Evolutionary conservation across 495 filamentous ascomycete genomes (phyloP), one percentile per base, ranked within the genome.

Genomic region (Daldinia caldariorum): DNA sequence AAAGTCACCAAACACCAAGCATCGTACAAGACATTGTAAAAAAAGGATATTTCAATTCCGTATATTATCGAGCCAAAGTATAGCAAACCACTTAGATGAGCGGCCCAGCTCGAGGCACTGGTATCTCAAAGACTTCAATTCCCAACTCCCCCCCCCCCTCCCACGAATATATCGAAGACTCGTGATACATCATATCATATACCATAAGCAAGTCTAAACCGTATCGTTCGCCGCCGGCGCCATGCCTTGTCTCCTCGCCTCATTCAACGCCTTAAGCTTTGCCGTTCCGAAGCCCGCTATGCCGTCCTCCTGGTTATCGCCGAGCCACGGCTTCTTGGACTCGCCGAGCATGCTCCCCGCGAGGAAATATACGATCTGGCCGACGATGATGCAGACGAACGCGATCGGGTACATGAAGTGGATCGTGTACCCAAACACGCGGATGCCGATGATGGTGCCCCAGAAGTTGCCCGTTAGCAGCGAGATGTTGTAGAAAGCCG

Each of bases 381-480:
- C 94, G 7, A 93, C 38, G 63, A 98, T 89, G 74, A 99, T 97
- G 69, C 91, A 81, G 12, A 95, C 91, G 79, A 99, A 98, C 26
- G 95, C 95, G 76, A 97, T 91, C 2, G 95, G 95, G 79, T 99
- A 99, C 84, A 97, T 84, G 84, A 88, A 97, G 79, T 95, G 91
- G 63, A 99, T 88, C 16, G 79, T 77, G 67, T 91, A 88, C 43
- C 90, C 87, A 78, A 99, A 97, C 45, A 97, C 89, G 70, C 89
- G 83, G 61, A 96, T 84, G 47, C 95, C 95, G 72, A 99, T 94
- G 66, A 93, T 87, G 31, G 96, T 91, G 73, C 93, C 93, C 94
- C 96, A 98, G 83, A 98, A 98, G 80, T 97, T 98, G 74, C 89
- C 91, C 18, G 96, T 99, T 57, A 99, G 83, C 75, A 99, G 83